Base-by-base conservation (phyloP, 805 yeast species). In the Ogataea nitratoaversa region DNA sequence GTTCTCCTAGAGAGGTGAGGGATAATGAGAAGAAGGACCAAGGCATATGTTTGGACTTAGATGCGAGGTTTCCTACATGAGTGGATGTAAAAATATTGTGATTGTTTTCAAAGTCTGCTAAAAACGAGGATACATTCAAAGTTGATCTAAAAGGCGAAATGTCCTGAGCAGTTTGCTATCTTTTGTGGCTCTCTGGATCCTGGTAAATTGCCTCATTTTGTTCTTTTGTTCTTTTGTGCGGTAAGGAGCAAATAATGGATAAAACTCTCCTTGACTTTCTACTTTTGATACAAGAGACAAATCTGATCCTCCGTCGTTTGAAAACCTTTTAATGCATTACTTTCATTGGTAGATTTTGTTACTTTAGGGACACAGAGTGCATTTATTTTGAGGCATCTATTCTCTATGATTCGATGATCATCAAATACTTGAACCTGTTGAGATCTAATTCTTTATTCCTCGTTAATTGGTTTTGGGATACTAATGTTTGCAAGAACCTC, bases 391-490 rank as follows among this genome's bases (percentile, higher is more conserved):
- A 16, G 5, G 19, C 20, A 5, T 20, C 25, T 11, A 7, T 9
- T 35, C 41, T 9, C 11, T 23, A 17, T 37, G 40, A 14, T 46
- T 30, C 27, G 40, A 44, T n/a, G 40, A 32, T 23, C 53, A 29
- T 19, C n/a, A n/a, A n/a, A n/a, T n/a, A n/a, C n/a, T n/a, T n/a
- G n/a, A n/a, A n/a, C n/a, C n/a, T 55, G 56, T 23, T 45, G 51
- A 9, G 49, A 50, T 43, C 50, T 48, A 18, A 56, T 43, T 22
- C 44, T 43, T 18, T 51, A 44, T 27, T 51, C 56, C 30, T 57
- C 59, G 12, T 37, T 44, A 8, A 46, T 43, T 3, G 60, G 42
- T 36, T 56, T 51, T 4, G 65, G 59, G 3, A 65, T 65, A 38
- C 62, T 57, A 8, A 57, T 58, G 25, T 22, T 19, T 14, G 41